Percentiles rank a stretch among this genome's conserved stretches.
phyloP scores from a whole-genome alignment of 1,139 yeast species.

The Yueomyces sp. region DNA sequence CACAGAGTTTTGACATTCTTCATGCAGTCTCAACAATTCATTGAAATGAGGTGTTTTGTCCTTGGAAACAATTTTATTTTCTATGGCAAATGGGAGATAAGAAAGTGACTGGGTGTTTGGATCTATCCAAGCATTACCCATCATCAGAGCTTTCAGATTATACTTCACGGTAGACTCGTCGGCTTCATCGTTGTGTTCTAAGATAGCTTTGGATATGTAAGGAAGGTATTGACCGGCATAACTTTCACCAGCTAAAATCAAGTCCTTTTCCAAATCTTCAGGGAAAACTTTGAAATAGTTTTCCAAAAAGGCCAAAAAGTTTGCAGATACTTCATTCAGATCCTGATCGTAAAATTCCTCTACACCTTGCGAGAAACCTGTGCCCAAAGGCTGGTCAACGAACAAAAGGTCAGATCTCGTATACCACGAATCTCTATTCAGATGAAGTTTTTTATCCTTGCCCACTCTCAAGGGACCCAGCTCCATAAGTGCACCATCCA shows the following conservation, averaged over 20 bases:
- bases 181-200: constrained; percentile 32
- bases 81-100: constrained; percentile 59
- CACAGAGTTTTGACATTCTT: constrained; percentile 46
- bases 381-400: constrained; percentile 92
- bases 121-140: constrained; percentile 96
- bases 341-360: constrained; percentile 41
- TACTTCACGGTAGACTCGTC: constrained; percentile 19
- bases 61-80: constrained; percentile 41
- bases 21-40: constrained; percentile 37
- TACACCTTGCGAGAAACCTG: constrained; percentile 62
- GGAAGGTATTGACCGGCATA: constrained; percentile 97
- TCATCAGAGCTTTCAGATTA: constrained; percentile 54
- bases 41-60: constrained; percentile 29
- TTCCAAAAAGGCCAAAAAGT: constrained; percentile 54
- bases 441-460: constrained; percentile 29
- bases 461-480: constrained; percentile 73
- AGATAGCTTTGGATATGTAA: constrained; percentile 57
- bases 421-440: constrained; percentile 78
- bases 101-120: constrained; percentile 77
- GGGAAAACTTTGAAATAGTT: constrained; percentile 66
- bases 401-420: constrained; percentile 66
- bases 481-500: constrained; percentile 96
- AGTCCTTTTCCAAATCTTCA: constrained; percentile 48
- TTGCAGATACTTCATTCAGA: constrained; percentile 43
- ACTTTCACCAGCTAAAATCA: constrained; percentile 86